Percentiles rank a stretch among this genome's conserved stretches.
Conservation (phyloP, 2,329 filamentous ascomycete species). For the Fusarium annulatum region DNA sequence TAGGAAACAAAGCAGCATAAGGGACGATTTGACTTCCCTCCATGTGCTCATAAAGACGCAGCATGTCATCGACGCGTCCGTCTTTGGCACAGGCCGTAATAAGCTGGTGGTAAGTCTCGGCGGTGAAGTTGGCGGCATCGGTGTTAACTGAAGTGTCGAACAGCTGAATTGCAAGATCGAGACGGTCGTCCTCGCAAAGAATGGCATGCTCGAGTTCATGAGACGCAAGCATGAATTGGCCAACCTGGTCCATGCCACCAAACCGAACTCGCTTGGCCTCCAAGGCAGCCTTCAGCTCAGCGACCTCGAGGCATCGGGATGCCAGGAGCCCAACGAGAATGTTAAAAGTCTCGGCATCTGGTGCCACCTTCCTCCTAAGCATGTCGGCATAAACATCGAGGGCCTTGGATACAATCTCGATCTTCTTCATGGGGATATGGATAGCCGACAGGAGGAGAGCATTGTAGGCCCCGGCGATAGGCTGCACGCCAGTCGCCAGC, state of each 20-base stretch:
- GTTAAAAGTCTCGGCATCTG: constrained; percentile 87
- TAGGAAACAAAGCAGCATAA: constrained; percentile 83
- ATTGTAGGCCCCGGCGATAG: constrained; percentile 90
- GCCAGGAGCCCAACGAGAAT: constrained; percentile 87
- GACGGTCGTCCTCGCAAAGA: constrained; percentile 85
- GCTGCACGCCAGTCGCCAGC: constrained; percentile 83
- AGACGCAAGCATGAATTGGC: constrained; percentile 89
- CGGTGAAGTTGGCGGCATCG: constrained; percentile 74
- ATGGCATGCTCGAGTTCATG: constrained; percentile 89
- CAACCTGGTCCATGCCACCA: constrained; percentile 84
- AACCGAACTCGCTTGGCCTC: constrained; percentile 87
- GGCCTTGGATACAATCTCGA: constrained; percentile 88
- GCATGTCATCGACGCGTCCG: constrained; percentile 87
- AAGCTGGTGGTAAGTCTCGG: constrained; percentile 85
- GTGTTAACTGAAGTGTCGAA: constrained; percentile 80
- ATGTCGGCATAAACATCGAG: constrained; percentile 97
- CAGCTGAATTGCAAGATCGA: constrained; percentile 85
- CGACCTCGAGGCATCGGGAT: constrained; percentile 81
- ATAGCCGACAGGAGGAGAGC: constrained; percentile 87
- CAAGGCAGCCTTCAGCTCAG: constrained; percentile 75
- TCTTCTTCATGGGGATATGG: constrained; percentile 79
- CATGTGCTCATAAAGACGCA: constrained; percentile 92
- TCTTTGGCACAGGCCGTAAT: constrained; percentile 88
- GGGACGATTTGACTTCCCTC: constrained; percentile 79
- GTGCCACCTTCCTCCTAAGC: constrained; percentile 84